Conservation (phyloP, 257 asterid species). For the Solanum chaucha region DNA sequence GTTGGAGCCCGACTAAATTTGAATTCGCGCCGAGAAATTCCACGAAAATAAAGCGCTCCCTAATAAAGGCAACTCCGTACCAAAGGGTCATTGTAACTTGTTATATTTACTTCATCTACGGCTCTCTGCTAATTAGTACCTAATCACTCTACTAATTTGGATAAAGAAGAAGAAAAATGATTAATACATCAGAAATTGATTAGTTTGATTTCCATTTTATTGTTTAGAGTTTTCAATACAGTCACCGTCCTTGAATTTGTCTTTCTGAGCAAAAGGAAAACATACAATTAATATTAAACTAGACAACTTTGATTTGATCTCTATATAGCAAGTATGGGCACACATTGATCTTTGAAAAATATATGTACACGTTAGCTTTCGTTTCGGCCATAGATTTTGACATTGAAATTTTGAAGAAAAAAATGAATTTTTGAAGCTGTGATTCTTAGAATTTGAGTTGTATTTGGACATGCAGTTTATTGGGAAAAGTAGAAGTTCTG, state of each 20-base stretch:
- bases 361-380: not conserved
- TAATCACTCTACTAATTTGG: not conserved
- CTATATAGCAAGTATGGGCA: not conserved
- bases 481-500: too few species aligned
- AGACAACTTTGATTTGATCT: not conserved
- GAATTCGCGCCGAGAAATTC: too few species aligned
- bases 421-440: too few species aligned
- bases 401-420: too few species aligned
- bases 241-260: not conserved
- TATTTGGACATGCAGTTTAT: too few species aligned
- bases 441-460: too few species aligned
- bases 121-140: not conserved
- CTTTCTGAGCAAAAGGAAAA: not conserved
- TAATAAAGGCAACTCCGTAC: too few species aligned
- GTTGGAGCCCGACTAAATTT: too few species aligned
- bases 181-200: not conserved
- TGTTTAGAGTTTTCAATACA: not conserved
- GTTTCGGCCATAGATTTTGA: not conserved
- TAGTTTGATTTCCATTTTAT: not conserved
- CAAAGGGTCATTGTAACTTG: too few species aligned
- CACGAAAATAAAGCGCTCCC: too few species aligned
- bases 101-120: not conserved
- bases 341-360: not conserved
- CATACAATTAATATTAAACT: not conserved
- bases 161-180: not conserved